Evolutionary conservation across 139 green algal species (phyloP), one percentile per base, ranked within the genome.

Genomic region (Picochlorum sp.): DNA sequence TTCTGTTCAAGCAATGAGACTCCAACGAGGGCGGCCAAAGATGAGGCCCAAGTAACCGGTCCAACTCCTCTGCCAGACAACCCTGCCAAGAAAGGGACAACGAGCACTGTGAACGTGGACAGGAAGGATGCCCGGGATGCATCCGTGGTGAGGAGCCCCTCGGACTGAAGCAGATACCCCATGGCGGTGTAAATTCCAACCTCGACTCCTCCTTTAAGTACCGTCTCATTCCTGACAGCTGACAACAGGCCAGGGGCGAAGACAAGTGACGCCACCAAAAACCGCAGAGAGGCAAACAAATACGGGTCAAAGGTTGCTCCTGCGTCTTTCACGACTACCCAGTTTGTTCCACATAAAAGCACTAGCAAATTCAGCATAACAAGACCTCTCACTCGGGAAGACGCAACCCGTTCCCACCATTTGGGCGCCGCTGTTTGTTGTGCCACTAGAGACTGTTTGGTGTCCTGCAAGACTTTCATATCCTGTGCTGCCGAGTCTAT

Each of bases 51-150:
- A 1, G 81, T 89, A 41, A 84, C 13, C 3, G 71, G 68, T 23
- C 71, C 71, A 11, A 95, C 80, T 2, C 76, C 47, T 28, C 68
- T 66, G 18, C 88, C 85, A 18, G 54, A 69, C 4, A 90, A 41
- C 26, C 81, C 86, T 15, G 78, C 82, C 47, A 95, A 58, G 24
- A 92, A 61, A 7, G 88, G 88, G 15, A 95, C 87, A 13, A 82
- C 69, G 28, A 95, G 71, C 2, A 95, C 87, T 13, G 87, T 95
- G 68, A 95, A 88, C 1, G 87, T 86, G 52, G 70, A 84, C 5
- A 95, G 75, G 54, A 95, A 88, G 31, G 68, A 83, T 14, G 77
- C 85, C 18, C 83, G 60, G 0, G 71, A 82, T 6, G 87, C 87
- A 37, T 92, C 81, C 4, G 83, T 86, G 50, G 76, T 76, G 3